phyloP scores from a whole-genome alignment of 257 asterid genomes.

The Solanum lycopersicoides region DNA sequence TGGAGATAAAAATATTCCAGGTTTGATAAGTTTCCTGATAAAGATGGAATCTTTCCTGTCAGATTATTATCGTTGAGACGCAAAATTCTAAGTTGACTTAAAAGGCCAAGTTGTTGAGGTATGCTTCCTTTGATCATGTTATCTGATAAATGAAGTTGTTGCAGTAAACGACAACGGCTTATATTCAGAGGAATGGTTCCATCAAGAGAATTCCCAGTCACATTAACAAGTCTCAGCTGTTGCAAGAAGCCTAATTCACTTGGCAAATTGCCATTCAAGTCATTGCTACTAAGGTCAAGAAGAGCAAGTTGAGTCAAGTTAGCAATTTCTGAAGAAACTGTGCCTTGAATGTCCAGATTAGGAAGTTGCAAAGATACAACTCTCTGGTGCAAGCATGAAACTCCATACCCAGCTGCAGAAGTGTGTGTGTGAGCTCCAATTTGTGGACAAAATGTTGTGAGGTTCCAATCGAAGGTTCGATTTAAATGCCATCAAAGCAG shows the following conservation, averaged over 20 bases:
- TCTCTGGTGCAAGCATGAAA: slow-evolving; percentile 17
- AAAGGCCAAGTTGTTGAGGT: slow-evolving; percentile 23
- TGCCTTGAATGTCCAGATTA: slow-evolving; percentile 17
- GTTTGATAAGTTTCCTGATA: slow-evolving; percentile 22
- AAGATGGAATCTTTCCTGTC: slow-evolving; percentile 20
- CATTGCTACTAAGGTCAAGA: slow-evolving; percentile 24
- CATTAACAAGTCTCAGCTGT: slow-evolving; percentile 12
- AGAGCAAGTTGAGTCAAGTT: slow-evolving; percentile 19
- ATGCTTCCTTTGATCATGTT: slow-evolving; percentile 20
- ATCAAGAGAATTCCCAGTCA: slow-evolving; percentile 13
- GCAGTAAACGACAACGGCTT: slow-evolving; percentile 14
- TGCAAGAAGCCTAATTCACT: slow-evolving; percentile 23
- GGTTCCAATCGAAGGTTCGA: slow-evolving; percentile 6
- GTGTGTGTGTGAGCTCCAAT: slow-evolving; percentile 26
- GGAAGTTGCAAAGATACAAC: slow-evolving; percentile 16
- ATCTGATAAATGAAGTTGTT: slow-evolving; percentile 14
- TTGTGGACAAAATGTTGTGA: slow-evolving; percentile 11
- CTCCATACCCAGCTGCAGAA: slow-evolving; percentile 35
- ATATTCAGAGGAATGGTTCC: slow-evolving; percentile 23
- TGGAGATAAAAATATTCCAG: slow-evolving; percentile 16
- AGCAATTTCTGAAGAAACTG: slow-evolving; percentile 1
- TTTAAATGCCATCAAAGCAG: slow-evolving; percentile 27
- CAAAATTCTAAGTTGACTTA: slow-evolving; percentile 11
- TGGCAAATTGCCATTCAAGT: slow-evolving; percentile 17
- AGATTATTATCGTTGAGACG: slow-evolving; percentile 19